Conservation (phyloP, 1,284 basidiomycete genomes). For the Puccinia polysora region DNA sequence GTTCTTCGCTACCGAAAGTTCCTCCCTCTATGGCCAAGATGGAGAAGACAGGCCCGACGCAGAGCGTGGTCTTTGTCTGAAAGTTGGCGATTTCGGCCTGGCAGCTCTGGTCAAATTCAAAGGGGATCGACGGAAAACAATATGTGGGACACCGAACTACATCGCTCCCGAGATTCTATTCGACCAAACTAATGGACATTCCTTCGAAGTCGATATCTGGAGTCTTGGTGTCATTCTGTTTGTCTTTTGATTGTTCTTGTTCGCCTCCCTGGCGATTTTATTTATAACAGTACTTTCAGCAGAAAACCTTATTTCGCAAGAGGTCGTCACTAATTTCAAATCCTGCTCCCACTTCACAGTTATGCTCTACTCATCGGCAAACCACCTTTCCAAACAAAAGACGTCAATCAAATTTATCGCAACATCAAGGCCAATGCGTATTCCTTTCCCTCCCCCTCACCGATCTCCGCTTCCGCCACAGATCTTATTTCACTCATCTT, state of each 20-base stretch:
- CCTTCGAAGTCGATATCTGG: conserved; percentile 98
- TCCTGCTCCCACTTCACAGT: conserved; percentile 46
- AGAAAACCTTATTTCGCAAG: not conserved
- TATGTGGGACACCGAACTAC: conserved; percentile 97
- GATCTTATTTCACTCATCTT: conserved; percentile 79
- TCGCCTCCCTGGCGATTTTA: not conserved
- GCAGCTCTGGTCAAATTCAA: conserved; percentile 93
- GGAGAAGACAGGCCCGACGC: conserved; percentile 26
- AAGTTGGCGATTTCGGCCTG: conserved; percentile 95
- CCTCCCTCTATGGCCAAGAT: conserved; percentile 33
- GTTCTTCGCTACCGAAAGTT: conserved; percentile 60
- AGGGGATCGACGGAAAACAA: conserved; percentile 77
- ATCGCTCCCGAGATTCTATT: conserved; percentile 97
- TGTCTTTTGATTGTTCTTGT: conserved; percentile 45
- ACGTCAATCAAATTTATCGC: conserved; percentile 91
- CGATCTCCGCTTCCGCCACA: conserved; percentile 67
- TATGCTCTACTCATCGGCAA: conserved; percentile 90
- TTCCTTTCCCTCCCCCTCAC: conserved; percentile 75
- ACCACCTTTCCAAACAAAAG: conserved; percentile 96
- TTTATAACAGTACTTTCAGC: not conserved
- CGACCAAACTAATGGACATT: conserved; percentile 90
- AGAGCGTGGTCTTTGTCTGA: conserved; percentile 85
- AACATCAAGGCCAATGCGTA: conserved; percentile 92
- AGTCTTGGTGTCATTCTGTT: conserved; percentile 87
- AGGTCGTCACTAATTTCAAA: not conserved